These are phyloP conservation scores for Sordariomycetes sp. DNA, from an alignment of 2,329 filamentous ascomycete species.

Conservation along the genomic window DNA sequence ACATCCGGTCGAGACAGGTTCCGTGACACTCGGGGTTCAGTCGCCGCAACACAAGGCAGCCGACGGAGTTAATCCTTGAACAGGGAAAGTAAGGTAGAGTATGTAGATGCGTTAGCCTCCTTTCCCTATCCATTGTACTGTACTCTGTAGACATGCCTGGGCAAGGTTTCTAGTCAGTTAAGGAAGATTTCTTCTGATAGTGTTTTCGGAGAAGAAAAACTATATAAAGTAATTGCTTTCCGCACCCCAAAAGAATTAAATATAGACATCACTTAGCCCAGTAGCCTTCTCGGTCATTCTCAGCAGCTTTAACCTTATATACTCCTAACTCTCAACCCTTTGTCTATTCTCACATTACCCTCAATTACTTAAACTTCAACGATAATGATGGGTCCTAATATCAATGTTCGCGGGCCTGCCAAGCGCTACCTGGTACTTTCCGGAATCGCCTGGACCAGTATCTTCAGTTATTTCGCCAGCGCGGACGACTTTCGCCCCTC, in stretches of 20 bases:
- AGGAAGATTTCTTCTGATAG: too few relatives aligned
- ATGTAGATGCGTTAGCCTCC: neutral
- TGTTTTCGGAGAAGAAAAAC: too few relatives aligned
- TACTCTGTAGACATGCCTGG: neutral
- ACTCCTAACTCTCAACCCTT: neutral
- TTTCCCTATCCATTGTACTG: neutral
- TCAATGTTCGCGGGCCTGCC: neutral
- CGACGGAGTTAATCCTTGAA: neutral
- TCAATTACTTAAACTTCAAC: neutral
- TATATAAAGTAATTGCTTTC: too few relatives aligned
- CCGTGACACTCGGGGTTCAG: neutral
- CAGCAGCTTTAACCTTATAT: neutral
- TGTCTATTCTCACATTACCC: neutral
- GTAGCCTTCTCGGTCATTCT: neutral
- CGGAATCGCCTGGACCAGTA: neutral
- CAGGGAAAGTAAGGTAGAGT: neutral
- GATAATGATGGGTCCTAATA: neutral
- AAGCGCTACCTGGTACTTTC: neutral
- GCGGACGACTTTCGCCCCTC: constrained; percentile 4
- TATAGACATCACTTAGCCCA: neutral
- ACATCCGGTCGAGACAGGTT: neutral
- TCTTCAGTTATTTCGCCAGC: neutral
- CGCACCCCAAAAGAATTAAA: neutral
- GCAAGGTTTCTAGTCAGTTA: too few relatives aligned
- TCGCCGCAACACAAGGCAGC: neutral